Evolutionary conservation across 306 rosid genomes (phyloP), one percentile per base, ranked within the genome.

Genomic region (Amphicarpaea edgeworthii): DNA sequence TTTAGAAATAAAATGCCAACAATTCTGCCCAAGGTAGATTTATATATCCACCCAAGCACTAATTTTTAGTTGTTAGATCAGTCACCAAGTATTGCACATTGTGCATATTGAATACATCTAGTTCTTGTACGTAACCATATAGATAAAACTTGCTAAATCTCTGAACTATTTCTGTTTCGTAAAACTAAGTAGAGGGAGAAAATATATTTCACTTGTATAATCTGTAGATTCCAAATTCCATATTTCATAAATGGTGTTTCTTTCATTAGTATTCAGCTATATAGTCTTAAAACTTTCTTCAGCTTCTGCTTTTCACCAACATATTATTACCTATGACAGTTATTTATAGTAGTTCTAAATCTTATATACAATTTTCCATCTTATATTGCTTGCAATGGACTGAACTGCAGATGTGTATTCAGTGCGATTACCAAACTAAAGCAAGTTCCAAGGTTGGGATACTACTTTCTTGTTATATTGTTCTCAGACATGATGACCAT

Each of bases 341-440:
- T 62, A 19, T 59, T 46, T 62, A 19, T 59, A 37, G 17, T 54
- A 57, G 43, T 71, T 76, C 12, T 53, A 14, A 69, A 72, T 69
- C 7, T 57, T 34, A 70, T 46, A 43, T 70, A 19, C 55, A 10
- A 49, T 15, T 72, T 9, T 12, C 9, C 47, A 50, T 72, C 51
- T 79, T 64, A 59, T 70, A 64, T 59, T 66, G 66, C 72, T 79
- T 76, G 37, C 41, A 67, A 60, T 83, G 53, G 58, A 54, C 40
- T 58, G 50, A 67, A 80, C 47, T 85, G 86, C 94, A 93, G 98
- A 85, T 90, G 96, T 17, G 91, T 15, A 71, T 93, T 93, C 88
- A 93, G 98, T 79, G 94, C 98, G 8, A 85, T 93, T 82, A 88
- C 94, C 65, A 93, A 90, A 75, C 87, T 93, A 71, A 87, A 89